These are phyloP conservation scores for Balansia obtecta DNA, from an alignment of 2,329 filamentous ascomycete genomes.

Conservation along the genomic window DNA sequence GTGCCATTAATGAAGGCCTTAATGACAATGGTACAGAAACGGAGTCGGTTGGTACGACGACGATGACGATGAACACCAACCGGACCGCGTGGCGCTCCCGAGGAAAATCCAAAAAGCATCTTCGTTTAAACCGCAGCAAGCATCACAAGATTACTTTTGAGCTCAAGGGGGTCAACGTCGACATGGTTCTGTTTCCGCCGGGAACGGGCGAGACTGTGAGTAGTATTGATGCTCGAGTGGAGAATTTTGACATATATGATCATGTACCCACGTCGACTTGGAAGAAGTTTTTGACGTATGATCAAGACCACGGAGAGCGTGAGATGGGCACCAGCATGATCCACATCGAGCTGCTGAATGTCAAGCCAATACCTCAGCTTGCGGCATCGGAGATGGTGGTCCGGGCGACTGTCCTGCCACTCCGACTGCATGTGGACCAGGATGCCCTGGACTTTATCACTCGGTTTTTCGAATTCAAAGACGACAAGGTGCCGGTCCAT, in stretches of 20 bases:
- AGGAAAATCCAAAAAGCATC: slow-evolving; percentile 37
- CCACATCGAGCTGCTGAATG: slow-evolving; percentile 76
- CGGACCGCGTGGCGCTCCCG: slow-evolving; percentile 31
- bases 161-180: slow-evolving; percentile 69
- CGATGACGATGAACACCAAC: slow-evolving; percentile 46
- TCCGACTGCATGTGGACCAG: slow-evolving; percentile 90
- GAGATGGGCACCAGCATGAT: slow-evolving; percentile 84
- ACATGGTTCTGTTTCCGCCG: slow-evolving; percentile 70
- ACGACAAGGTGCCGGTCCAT: slow-evolving; percentile 47
- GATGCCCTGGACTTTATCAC: slow-evolving; percentile 95
- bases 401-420: slow-evolving; percentile 64
- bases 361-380: slow-evolving; percentile 72
- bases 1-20: slow-evolving; percentile 77
- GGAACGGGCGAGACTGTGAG: slow-evolving; percentile 71
- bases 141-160: slow-evolving; percentile 95
- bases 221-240: slow-evolving; percentile 72
- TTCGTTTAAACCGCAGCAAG: slow-evolving; percentile 74
- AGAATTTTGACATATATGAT: slow-evolving; percentile 82
- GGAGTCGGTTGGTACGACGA: slow-evolving; percentile 73
- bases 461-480: slow-evolving; percentile 96
- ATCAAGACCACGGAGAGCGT: slow-evolving; percentile 73
- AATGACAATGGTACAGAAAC: slow-evolving; percentile 82
- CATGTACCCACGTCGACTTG: slow-evolving; percentile 91
- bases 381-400: slow-evolving; percentile 84
- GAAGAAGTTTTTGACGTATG: slow-evolving; percentile 95